Base-by-base conservation (phyloP, 164 flowering plant species). In the Litsea cubeba region DNA sequence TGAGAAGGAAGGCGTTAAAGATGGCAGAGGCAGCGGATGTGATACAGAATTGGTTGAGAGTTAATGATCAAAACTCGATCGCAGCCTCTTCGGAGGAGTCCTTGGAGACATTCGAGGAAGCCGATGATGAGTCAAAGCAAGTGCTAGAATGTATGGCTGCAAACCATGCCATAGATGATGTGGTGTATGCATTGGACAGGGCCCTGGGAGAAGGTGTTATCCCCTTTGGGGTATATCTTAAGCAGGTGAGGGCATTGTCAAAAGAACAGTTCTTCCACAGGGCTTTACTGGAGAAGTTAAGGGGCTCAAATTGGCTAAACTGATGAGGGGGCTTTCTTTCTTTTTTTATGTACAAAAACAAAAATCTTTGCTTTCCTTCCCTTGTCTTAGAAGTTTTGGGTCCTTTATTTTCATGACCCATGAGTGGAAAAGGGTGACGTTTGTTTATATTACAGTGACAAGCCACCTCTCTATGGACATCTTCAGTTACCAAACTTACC, bases 151-250 rank as follows among this genome's bases (percentile, higher is more conserved):
- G 71, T 12, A 24, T 20, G 75, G 85, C 87, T 5, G 82, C 75
- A 3, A 88, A 86, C 65, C 7, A n/a, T 23, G 85, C 84, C 6
- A 74, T 86, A 65, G 90, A 88, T n/a, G 94, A 88, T 76, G 32
- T 81, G 81, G 74, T 90, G 18, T 80, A 80, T 79, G 86, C 78
- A 22, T 70, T 90, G 81, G 94, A 90, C 14, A 75, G 77, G 74
- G 91, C 84, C 32, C 35, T 87, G 70, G 79, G 78, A 51, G 28
- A 78, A 54, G 87, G 86, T 18, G 79, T 58, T 3, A 30, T 87
- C 72, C 62, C 66, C 28, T 71, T 85, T 72, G 83, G 73, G 5
- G 49, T 18, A 6, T 88, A 90, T 72, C 72, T 85, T 3, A 90
- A 71, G 82, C 78, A 84, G 50, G 86, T 90, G 32, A 78, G 79